phyloP scores from a whole-genome alignment of 1,139 yeast species.

The Geotrichum candidum region DNA sequence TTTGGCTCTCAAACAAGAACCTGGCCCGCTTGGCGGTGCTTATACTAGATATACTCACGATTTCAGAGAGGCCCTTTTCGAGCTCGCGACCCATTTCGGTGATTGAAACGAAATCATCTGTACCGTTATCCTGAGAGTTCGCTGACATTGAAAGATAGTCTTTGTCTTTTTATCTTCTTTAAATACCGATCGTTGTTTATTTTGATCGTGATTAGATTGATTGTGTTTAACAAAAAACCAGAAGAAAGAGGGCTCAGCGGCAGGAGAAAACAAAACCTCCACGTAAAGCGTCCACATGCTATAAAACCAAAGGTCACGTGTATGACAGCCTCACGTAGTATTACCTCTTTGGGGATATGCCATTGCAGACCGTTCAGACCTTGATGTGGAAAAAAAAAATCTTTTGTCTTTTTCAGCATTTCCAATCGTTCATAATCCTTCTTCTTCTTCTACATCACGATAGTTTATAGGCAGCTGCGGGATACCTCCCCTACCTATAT shows the following conservation, averaged over 20 bases:
- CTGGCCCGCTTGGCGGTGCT: neutral
- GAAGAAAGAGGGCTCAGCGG: neutral
- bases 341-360: too few species aligned
- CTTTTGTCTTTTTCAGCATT: neutral
- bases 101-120: constrained; percentile 14
- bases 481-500: neutral
- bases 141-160: neutral
- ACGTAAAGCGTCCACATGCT: neutral
- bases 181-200: neutral
- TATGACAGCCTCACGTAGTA: too few species aligned
- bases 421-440: neutral
- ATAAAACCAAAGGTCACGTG: too few species aligned
- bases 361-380: neutral
- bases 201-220: too few species aligned
- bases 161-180: neutral
- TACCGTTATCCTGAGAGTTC: neutral
- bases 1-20: neutral
- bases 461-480: neutral
- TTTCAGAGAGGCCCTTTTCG: constrained; percentile 10
- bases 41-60: constrained; percentile 1
- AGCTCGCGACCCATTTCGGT: constrained; percentile 15
- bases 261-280: too few species aligned
- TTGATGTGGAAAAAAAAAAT: neutral
- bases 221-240: neutral
- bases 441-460: neutral